Conservation (phyloP, 2,329 filamentous ascomycete genomes). For the Calonectria hawksworthii region DNA sequence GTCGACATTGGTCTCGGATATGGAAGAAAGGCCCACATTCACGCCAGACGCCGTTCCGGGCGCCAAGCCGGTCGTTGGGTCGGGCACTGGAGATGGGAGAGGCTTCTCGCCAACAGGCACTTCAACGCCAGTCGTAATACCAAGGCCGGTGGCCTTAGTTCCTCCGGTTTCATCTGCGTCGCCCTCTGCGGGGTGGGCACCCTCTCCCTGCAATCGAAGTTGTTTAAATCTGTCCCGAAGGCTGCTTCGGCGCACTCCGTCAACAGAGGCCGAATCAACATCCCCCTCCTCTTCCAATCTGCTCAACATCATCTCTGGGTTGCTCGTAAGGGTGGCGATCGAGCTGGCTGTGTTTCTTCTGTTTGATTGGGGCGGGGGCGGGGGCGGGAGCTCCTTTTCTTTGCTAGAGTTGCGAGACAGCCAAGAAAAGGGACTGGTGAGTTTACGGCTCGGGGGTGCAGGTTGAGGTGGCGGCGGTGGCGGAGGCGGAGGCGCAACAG, state of each 20-base stretch:
- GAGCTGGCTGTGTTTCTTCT: conserved; percentile 84
- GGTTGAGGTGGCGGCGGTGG: conserved; percentile 45
- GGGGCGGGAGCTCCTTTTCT: conserved; percentile 66
- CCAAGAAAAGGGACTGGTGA: conserved; percentile 91
- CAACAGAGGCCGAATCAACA: conserved; percentile 58
- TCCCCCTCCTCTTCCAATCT: conserved; percentile 81
- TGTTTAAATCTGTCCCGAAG: conserved; percentile 85
- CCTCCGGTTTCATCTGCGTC: conserved; percentile 65
- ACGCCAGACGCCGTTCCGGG: conserved; percentile 90
- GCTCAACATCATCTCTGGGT: conserved; percentile 83
- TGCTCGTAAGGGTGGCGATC: conserved; percentile 82
- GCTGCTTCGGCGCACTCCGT: conserved; percentile 69
- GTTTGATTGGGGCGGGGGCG: conserved; percentile 63
- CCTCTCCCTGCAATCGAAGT: conserved; percentile 81
- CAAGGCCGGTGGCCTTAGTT: conserved; percentile 37
- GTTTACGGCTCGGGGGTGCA: conserved; percentile 72
- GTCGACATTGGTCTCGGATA: conserved; percentile 84
- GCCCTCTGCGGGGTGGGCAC: conserved; percentile 64
- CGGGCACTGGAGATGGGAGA: conserved; percentile 67
- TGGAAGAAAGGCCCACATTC: conserved; percentile 79
- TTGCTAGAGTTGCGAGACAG: conserved; percentile 78
- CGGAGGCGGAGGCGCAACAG: conserved; percentile 49
- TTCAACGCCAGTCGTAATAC: conserved; percentile 43
- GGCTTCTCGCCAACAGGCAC: conserved; percentile 47
- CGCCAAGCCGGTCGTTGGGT: conserved; percentile 78